Percentiles rank a stretch among this genome's conserved stretches.
These are phyloP conservation scores for Candida morakotiae DNA, from an alignment of 805 yeast species.

Conservation along the genomic window DNA sequence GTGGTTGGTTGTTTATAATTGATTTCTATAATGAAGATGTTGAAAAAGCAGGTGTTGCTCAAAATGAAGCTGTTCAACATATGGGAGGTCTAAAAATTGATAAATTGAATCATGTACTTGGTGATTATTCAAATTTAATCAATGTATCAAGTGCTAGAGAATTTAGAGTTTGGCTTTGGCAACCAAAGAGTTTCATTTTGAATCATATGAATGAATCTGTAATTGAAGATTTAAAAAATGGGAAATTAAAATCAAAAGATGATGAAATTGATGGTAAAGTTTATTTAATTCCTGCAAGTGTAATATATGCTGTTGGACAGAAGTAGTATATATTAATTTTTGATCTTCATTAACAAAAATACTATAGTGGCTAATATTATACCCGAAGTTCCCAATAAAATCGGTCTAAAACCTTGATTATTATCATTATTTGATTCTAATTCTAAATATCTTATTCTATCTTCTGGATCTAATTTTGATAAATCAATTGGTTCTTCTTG, in stretches of 20 bases:
- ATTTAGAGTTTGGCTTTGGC: conserved; percentile 19
- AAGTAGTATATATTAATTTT: too few relatives aligned
- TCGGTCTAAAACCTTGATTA: background rate
- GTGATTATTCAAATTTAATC: conserved; percentile 16
- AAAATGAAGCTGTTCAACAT: conserved; percentile 18
- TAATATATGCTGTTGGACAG: conserved; percentile 28
- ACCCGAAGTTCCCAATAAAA: conserved; percentile 3
- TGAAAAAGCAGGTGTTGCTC: conserved; percentile 11
- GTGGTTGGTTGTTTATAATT: conserved; percentile 31
- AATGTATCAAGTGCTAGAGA: conserved; percentile 21
- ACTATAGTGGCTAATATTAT: conserved; percentile 1
- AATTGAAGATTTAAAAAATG: conserved; percentile 12
- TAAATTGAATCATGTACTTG: conserved; percentile 18
- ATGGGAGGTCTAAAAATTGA: conserved; percentile 30
- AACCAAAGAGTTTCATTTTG: conserved; percentile 17
- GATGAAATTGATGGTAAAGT: conserved; percentile 8
- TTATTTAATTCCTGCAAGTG: conserved; percentile 15
- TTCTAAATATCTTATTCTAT: conserved; percentile 44
- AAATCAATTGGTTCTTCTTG: conserved; percentile 17
- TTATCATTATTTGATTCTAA: conserved; percentile 1
- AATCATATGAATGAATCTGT: conserved; percentile 18
- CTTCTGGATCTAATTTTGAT: conserved; percentile 58
- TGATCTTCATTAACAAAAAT: conserved; percentile 1
- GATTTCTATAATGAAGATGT: conserved; percentile 38
- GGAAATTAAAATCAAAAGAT: conserved; percentile 12